Evolutionary conservation across 176 grass and related monocot genomes (phyloP), one percentile per base, ranked within the genome.

Genomic region (Hordeum marinum): DNA sequence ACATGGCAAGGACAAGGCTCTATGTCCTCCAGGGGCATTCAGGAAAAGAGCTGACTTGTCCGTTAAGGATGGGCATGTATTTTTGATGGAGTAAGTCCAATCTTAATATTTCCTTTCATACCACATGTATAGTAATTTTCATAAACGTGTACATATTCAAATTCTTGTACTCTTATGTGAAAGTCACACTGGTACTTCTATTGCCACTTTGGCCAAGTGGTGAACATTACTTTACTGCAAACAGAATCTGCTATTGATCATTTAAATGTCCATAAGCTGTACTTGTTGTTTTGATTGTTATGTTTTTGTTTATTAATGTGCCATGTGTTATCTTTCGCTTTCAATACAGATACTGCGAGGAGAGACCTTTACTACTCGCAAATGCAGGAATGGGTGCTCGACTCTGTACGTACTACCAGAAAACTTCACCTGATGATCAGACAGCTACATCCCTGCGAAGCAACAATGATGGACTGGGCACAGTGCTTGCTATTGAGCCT

Each of bases 381-480:
- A 98, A 98, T 92, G 78, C 87, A 80, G 96, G 96, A 91, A 98
- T 98, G 96, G 96, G 91, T 40, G 91, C 93, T 32, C 89, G 96
- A 82, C 90, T 95, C 42, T 98, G 93, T 86, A 94, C 96, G 59
- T 98, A 98, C 88, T 98, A 98, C 86, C 93, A 94, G 81, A 98
- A 95, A 89, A 90, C 79, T 63, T 85, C 91, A 82, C 86, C 89
- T 7, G 32, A 85, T 74, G 96, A 98, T 48, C 91, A 87, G 81
- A 80, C 93, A 80, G 91, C 83, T 80, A 29, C 78, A 77, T 92
- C 87, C 54, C 78, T 98, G 63, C 79, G 87, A 90, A 94, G 68
- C 91, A 89, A 59, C 17, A 77, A 71, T 77, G 83, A 86, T 90
- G 89, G 88, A 32, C 78, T 98, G 50, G 96, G 96, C 40, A 92